Evolutionary conservation across 768 basidiomycete species (phyloP), one percentile per base, ranked within the genome.

Genomic region (Hericium coralloides): DNA sequence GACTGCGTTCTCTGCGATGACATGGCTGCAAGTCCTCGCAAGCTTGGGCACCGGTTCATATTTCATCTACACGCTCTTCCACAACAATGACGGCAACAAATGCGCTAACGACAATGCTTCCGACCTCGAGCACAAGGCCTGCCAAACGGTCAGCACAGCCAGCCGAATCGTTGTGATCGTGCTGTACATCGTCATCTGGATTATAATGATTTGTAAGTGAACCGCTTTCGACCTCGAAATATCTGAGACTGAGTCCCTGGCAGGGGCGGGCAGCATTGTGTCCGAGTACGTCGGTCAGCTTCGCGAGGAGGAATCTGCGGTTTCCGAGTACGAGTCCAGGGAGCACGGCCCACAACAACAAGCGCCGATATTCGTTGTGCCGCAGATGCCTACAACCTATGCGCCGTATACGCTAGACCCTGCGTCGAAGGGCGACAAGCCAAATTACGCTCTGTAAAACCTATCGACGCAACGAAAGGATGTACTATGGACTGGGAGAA

Each of bases 251-350:
- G 17, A 38, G 31, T 43, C 47, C 36, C 5, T 36, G 45, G 26
- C 57, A 84, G 81, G 79, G 60, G 76, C 74, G 2, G 79, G 75
- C 66, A 68, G 81, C 58, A 74, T 83, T 53, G 76, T 80, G 14
- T 72, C 73, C 54, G 71, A 75, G 65, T 83, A 83, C 60, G 74
- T 76, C 23, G 72, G 76, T 25, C 80, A 84, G 65, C 70, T 83
- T 26, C 69, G 72, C 55, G 79, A 83, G 45, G 79, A 84, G 66
- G 68, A 73, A 56, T 64, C 51, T 22, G 53, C 39, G 25, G 59
- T 31, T 31, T 31, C 31, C 8, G 31, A 31, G 31, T 31, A 31
- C 31, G 31, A 31, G 31, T 8, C 31, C 31, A 31, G 31, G 31
- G 6, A 8, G 31, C 31, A 31, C 7, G 7, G 7, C 8, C 31